These are phyloP conservation scores for Moesziomyces globuligerus DNA, from an alignment of 1,284 basidiomycete species.

Conservation along the genomic window DNA sequence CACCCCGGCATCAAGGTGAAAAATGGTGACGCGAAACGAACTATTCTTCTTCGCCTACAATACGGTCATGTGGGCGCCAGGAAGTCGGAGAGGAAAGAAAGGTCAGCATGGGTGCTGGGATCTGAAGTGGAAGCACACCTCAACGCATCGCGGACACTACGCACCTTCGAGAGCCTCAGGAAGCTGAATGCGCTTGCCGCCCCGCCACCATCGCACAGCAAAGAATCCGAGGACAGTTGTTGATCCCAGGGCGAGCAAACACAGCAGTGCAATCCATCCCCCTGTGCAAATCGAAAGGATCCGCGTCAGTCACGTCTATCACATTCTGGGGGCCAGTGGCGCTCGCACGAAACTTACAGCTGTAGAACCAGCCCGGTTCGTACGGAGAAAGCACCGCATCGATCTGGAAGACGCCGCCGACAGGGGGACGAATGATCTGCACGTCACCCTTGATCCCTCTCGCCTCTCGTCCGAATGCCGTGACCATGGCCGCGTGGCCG, in stretches of 20 bases:
- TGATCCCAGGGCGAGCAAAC: background rate
- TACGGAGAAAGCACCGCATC: constrained; percentile 86
- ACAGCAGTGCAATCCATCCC: constrained; percentile 38
- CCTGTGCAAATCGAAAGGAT: constrained; percentile 7
- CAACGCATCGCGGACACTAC: no score
- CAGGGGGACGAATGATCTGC: constrained; percentile 7
- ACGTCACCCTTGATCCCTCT: constrained; percentile 34
- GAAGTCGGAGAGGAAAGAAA: no score
- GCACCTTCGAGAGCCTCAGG: constrained; percentile 44
- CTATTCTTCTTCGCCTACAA: constrained; percentile 27
- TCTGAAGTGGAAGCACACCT: no score
- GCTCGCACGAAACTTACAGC: constrained; percentile 35
- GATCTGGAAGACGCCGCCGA: constrained; percentile 82
- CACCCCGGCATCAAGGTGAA: no score
- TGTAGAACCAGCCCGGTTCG: constrained; percentile 71
- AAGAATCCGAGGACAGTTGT: constrained; percentile 3
- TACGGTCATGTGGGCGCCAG: no score
- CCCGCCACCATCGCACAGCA: constrained; percentile 33
- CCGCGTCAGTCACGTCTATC: background rate
- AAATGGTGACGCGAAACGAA: background rate
- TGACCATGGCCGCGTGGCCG: constrained; percentile 79
- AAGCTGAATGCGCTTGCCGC: constrained; percentile 34
- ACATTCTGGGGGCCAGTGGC: no score
- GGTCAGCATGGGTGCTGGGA: no score
- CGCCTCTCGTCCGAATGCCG: constrained; percentile 84